Base-by-base conservation (phyloP, 2,329 filamentous ascomycete species). In the Herpomyces periplanetae region DNA sequence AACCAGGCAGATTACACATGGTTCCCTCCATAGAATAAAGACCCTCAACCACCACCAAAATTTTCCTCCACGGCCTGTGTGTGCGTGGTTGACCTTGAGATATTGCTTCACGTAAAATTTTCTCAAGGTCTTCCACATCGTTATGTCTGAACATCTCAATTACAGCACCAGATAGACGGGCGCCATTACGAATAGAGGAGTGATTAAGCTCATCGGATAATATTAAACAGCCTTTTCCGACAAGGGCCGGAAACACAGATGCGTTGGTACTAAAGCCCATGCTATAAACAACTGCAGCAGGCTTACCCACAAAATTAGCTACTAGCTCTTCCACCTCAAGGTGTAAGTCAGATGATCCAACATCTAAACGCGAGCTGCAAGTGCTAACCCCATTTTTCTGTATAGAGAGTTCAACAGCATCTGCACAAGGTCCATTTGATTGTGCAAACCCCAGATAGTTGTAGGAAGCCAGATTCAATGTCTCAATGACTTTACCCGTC, bases 1-100 rank as follows among this genome's bases (percentile, higher is more conserved):
- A 47, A 24, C 68, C 68, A 1, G 80, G 80, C n/a, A 96, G 52
- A 36, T 96, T 80, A 40, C 68, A 80, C 66, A 96, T 85, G 27
- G 73, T 88, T 18, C 80, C 80, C 43, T 96, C 80, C 80, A 96
- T 96, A 1, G 75, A 91, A 48, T 96, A 96, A 9, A 96, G 51
- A 29, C 80, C 80, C 38, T 96, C 80, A 14, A 96, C 68, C 14
- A 75, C 73, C 17, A 96, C 66, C 19, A 96, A 40, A 24, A 96
- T 91, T 55, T 91, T 96, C 50, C 85, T 88, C 80, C 80, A 96
- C 1, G 80, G 80, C 12, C 80, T 64, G 39, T 96, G 80, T n/a
- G 75, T 96, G 27, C 80, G 64, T 20, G 80, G 80, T 36, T 96
- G 80, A 17, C 80, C 80, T 41, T 91, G 75, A 7, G 75, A 73